Evolutionary conservation across 768 basidiomycete genomes (phyloP).

Genomic region (Suillus luteus): DNA sequence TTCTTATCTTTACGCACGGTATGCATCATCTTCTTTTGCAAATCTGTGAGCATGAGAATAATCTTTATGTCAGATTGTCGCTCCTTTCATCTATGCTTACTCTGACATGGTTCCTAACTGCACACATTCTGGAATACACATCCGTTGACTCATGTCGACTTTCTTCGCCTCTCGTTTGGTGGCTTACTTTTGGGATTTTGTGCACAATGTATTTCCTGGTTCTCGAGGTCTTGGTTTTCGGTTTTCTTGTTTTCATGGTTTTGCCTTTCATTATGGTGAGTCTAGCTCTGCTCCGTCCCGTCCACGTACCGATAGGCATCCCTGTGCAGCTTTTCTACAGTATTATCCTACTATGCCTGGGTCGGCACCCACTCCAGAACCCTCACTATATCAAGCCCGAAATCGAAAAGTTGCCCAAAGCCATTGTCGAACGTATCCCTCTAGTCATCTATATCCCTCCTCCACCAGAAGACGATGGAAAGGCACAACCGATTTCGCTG

Average conservation of each 20-base stretch:
- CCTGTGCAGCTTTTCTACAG: slow-evolving; percentile 69
- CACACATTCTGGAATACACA: slow-evolving; percentile 79
- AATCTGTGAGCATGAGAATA: too few species aligned
- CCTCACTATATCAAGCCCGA: slow-evolving; percentile 76
- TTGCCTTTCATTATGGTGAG: slow-evolving; percentile 79
- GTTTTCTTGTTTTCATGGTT: slow-evolving; percentile 74
- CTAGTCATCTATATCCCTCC: slow-evolving; percentile 85
- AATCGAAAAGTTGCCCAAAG: slow-evolving; percentile 70
- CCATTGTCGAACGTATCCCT: slow-evolving; percentile 77
- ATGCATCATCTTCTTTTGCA: slow-evolving; percentile 13
- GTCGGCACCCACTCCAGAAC: slow-evolving; percentile 77
- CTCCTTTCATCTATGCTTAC: slow-evolving; percentile 69
- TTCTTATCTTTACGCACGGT: slow-evolving; percentile 33
- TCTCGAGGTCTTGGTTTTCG: slow-evolving; percentile 71
- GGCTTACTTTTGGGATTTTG: slow-evolving; percentile 79
- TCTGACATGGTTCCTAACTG: slow-evolving; percentile 81
- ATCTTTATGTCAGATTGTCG: slow-evolving; percentile 47
- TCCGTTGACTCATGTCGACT: slow-evolving; percentile 72
- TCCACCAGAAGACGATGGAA: slow-evolving; percentile 52
- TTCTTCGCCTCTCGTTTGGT: slow-evolving; percentile 82
- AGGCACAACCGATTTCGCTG: slow-evolving; percentile 38
- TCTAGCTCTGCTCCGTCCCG: slow-evolving; percentile 13
- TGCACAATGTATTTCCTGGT: slow-evolving; percentile 79
- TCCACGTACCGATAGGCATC: slow-evolving; percentile 13
- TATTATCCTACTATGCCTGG: slow-evolving; percentile 74